phyloP scores from a whole-genome alignment of 2,329 filamentous ascomycete genomes.

The Hypoxylon rubiginosum region DNA sequence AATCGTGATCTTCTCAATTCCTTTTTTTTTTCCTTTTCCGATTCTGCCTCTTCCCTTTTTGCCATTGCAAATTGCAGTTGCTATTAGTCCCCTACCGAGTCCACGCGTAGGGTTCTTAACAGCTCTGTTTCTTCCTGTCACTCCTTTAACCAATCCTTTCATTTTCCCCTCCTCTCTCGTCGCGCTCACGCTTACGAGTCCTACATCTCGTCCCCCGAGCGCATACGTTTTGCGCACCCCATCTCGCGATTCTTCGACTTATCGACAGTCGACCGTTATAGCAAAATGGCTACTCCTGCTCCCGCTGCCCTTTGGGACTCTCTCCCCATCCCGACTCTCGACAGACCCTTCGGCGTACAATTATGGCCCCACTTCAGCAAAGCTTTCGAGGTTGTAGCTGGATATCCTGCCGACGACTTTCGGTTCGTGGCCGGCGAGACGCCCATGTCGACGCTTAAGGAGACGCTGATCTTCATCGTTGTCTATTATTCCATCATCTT shows the following conservation, averaged over 20 bases:
- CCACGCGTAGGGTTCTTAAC: conserved; percentile 39
- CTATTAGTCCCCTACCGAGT: conserved; percentile 36
- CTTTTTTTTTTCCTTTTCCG: conserved; percentile 45
- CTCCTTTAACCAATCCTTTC: conserved; percentile 57
- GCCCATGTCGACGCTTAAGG: conserved; percentile 89
- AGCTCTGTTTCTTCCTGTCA: conserved; percentile 52
- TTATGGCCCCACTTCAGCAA: conserved; percentile 97
- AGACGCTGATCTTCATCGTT: conserved; percentile 83
- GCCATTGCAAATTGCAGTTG: conserved; percentile 19
- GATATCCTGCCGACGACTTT: conserved; percentile 90
- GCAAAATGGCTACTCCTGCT: conserved; percentile 46
- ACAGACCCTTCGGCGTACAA: conserved; percentile 90
- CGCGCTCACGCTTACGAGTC: conserved; percentile 19
- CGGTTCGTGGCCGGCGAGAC: conserved; percentile 84
- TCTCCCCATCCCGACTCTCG: conserved; percentile 81
- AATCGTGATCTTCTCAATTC: conserved; percentile 44
- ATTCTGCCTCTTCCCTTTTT: conserved; percentile 50
- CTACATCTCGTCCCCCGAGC: conserved; percentile 20
- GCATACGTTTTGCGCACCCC: conserved; percentile 25
- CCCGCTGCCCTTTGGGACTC: conserved; percentile 66
- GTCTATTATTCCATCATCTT: conserved; percentile 96
- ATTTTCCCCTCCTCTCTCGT: conserved; percentile 48
- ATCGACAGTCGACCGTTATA: conserved; percentile 9
- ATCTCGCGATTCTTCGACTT: conserved; percentile 13
- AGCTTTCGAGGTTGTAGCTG: conserved; percentile 79